phyloP scores from a whole-genome alignment of 257 asterid genomes.

The Ilex asprella region DNA sequence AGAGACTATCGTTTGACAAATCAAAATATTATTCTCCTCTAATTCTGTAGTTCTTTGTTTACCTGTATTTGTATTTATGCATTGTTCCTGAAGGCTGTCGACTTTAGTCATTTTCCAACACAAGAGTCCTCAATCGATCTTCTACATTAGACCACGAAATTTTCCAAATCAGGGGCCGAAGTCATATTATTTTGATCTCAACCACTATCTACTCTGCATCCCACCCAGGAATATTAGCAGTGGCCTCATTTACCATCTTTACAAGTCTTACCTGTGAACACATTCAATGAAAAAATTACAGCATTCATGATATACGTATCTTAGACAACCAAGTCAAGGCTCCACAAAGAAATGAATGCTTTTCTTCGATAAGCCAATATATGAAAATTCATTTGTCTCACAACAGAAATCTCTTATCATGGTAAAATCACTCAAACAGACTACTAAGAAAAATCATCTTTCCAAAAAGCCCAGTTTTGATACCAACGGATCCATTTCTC shows the following conservation, averaged over 20 bases:
- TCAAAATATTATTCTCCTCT: not conserved
- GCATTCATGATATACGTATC: no score
- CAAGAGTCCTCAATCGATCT: not conserved
- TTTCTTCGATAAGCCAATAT: no score
- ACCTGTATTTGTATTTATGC: not conserved
- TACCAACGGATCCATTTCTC: no score
- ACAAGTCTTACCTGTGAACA: slow-evolving; percentile 78
- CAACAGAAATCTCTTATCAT: no score
- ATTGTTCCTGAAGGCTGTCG: not conserved
- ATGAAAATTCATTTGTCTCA: no score
- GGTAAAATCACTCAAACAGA: no score
- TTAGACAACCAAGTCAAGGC: no score
- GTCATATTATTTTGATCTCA: slow-evolving; percentile 4
- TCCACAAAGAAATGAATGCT: no score
- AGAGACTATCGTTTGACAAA: not conserved
- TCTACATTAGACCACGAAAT: not conserved
- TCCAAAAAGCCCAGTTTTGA: no score
- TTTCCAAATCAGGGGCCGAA: slow-evolving; percentile 1
- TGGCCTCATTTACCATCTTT: slow-evolving; percentile 82
- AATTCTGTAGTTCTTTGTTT: no score
- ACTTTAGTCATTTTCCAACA: not conserved
- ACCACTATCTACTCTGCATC: slow-evolving; percentile 29
- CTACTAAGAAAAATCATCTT: no score
- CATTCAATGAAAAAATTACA: not conserved
- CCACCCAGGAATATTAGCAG: slow-evolving; percentile 85